Evolutionary conservation across 2,329 filamentous ascomycete species (phyloP), one percentile per base, ranked within the genome.

Genomic region (Aspergillus niger): DNA sequence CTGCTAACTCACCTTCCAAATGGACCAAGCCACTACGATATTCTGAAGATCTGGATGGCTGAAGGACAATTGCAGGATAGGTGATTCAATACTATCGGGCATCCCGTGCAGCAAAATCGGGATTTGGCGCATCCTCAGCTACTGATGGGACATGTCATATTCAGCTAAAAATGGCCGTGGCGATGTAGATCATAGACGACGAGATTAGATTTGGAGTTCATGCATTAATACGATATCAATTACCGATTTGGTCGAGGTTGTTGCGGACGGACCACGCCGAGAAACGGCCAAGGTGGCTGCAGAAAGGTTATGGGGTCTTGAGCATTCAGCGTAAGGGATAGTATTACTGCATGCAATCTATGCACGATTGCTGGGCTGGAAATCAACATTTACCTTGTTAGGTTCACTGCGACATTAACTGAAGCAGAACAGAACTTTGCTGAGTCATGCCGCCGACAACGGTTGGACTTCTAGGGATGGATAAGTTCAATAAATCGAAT

Each of bases 31-130:
- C 47, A n/a, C 47, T 15, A 28, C 28, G 17, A 28, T 49, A 11
- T 44, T 30, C 13, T 5, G n/a, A 49, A 49, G 7, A 26, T 28
- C 22, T 26, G 13, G 24, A 24, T 49, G 22, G 44, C 44, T 49
- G 24, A 32, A 32, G 30, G 26, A 30, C 6, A 8, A 17, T 30
- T 50, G 15, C 26, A 32, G 15, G 26, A 85, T 7, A 20, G 22
- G 17, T 36, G 5, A 43, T 52, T 48, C 55, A 60, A 47, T 30
- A 32, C 30, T 39, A 24, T 48, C 22, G 58, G 11, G 6, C 38
- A 56, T 44, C 41, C 36, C 26, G 36, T 39, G 30, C 36, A 57
- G 58, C 38, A 38, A 48, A 43, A 22, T 20, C 10, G 8, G 22
- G 53, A 57, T 22, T 36, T 32, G 41, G 43, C 8, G 15, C 41